Conservation (phyloP, 345 rosid genomes). For the Bruguiera sexangula region DNA sequence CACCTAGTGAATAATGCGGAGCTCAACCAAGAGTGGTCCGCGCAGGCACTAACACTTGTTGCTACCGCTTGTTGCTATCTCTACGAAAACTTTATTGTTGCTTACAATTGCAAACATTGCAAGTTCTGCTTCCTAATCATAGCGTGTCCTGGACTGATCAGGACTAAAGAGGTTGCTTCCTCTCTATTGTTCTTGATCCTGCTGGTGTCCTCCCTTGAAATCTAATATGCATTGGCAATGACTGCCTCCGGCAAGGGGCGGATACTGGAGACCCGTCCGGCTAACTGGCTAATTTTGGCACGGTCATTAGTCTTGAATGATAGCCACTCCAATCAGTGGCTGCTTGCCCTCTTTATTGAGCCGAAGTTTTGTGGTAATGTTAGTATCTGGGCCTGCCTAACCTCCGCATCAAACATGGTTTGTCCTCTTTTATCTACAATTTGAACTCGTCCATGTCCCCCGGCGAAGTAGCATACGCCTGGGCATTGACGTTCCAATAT, state of each 20-base stretch:
- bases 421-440: conserved; percentile 27
- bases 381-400: conserved; percentile 30
- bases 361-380: conserved; percentile 35
- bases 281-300: conserved; percentile 23
- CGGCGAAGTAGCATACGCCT: conserved; percentile 33
- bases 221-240: conserved; percentile 20
- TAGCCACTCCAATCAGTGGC: conserved; percentile 36
- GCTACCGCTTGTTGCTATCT: too few species aligned
- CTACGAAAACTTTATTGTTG: too few species aligned
- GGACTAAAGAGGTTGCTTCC: conserved; percentile 8
- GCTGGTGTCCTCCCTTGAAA: conserved; percentile 35
- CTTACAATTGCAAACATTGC: not conserved
- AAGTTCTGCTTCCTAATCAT: not conserved
- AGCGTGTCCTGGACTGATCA: not conserved
- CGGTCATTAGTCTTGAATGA: conserved; percentile 30
- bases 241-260: conserved; percentile 30
- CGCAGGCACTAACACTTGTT: too few species aligned
- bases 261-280: conserved; percentile 25
- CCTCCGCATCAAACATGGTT: conserved; percentile 20
- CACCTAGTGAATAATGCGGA: too few species aligned
- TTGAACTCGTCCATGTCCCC: conserved; percentile 35
- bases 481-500: conserved; percentile 42
- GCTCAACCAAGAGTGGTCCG: too few species aligned
- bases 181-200: conserved; percentile 27
- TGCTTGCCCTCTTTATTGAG: conserved; percentile 31